Evolutionary conservation across 495 filamentous ascomycete species (phyloP), one percentile per base, ranked within the genome.

Genomic region (Talaromyces wortmannii): DNA sequence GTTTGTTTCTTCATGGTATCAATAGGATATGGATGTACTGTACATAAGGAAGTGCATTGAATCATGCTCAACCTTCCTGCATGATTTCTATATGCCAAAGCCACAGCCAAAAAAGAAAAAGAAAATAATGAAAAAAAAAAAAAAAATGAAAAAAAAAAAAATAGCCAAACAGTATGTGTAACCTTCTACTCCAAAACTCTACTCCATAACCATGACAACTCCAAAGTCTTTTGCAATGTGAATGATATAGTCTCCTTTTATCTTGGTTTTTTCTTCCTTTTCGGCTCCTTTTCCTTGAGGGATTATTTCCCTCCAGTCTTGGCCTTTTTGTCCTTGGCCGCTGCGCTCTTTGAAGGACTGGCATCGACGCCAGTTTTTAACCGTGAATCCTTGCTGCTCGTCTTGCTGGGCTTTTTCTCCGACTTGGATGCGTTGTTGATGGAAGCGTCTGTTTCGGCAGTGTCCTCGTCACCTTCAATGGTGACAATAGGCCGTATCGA

Each of bases 401-500:
- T 53, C 31, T 55, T 31, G 31, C 49, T 52, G 31, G 43, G 43
- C 15, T 54, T 31, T 33, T 58, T 56, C 53, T 57, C 56, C 13
- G 54, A 53, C 8, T 53, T 53, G 23, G 23, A 23, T 15, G 44
- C 16, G 3, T 13, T 1, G 45, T 42, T 16, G 13, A 46, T 53
- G 11, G 17, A 17, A 47, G 48, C 45, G 17, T 54, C 51, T n/a
- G n/a, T 17, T 3, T 32, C 40, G 12, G 31, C 23, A 16, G 31
- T 50, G 30, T 69, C 72, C n/a, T 53, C 64, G 52, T 78, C 73
- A 30, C 73, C 76, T 33, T 78, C 72, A 36, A 79, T 60, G 8
- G 76, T 68, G 30, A 76, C 72, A 55, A 80, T 71, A 52, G 78
- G 76, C 32, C 77, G 65, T 48, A 80, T 53, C 3, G 76, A 70